Base-by-base conservation (phyloP, 1,284 basidiomycete genomes). In the Boletus calvinii region DNA sequence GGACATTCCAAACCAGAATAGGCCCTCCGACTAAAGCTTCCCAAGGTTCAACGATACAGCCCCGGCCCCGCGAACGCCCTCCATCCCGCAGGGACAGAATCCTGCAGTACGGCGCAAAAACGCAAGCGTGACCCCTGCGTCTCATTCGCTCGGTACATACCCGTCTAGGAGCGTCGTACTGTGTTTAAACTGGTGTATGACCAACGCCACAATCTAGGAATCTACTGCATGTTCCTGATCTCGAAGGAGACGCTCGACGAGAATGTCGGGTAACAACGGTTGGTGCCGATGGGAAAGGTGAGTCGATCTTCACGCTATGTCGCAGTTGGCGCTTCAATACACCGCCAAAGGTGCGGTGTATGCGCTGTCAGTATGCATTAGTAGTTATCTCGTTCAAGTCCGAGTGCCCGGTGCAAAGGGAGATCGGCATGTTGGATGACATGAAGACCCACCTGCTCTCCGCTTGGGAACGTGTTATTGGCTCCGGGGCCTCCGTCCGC, bases 211-310 rank as follows among this genome's bases (percentile, higher is more conserved):
- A 32, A 55, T 52, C 18, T 53, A 52, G 1, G 61, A 36, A 17
- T 64, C 57, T 3, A 57, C 31, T 9, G 53, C 47, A 6, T 56
- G 63, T 17, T 55, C 53, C 10, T 53, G 56, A 41, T 56, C 42
- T 34, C 36, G 47, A 51, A 56, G 34, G 13, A 62, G 24, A 40
- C 29, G 50, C 11, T 80, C 69, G 51, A 88, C 74, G 42, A 87
- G 56, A 0, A 70, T 39, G 26, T 76, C 72, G 3, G 83, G 74
- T 34, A 87, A 72, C 5, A 78, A 72, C 2, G 74, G 70, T 15
- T n/a, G 75, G 72, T 11, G 74, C 68, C 15, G 73, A 64, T 0
- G 86, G 86, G 52, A 72, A 71, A 0, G 87, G 85, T 0, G 84
- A 76, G 62, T 89, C 85, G 58, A 90, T 82, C 54, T n/a, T n/a